Evolutionary conservation across 805 yeast genomes (phyloP).

Genomic region (Lipomyces yamadae): DNA sequence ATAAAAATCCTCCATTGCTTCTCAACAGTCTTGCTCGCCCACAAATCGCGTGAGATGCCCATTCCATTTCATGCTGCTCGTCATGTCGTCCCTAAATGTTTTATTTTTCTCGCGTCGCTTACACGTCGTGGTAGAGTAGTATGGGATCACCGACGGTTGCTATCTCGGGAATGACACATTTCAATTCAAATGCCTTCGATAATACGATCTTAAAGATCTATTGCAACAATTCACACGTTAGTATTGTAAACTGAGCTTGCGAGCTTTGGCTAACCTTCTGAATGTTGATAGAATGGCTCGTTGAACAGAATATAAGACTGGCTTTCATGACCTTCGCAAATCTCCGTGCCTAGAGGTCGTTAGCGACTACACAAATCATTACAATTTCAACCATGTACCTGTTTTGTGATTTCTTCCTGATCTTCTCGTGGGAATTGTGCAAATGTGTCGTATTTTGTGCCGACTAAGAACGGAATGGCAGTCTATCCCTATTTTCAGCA

Average conservation of each 20-base stretch:
- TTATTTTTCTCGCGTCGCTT: not conserved
- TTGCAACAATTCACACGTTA: not conserved
- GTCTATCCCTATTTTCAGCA: slow-evolving; percentile 46
- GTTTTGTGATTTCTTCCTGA: slow-evolving; percentile 80
- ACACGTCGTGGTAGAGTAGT: slow-evolving; percentile 58
- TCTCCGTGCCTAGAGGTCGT: slow-evolving; percentile 57
- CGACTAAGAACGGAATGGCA: slow-evolving; percentile 88
- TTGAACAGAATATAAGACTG: slow-evolving; percentile 81
- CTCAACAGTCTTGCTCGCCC: not conserved
- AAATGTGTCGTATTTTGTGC: slow-evolving; percentile 91
- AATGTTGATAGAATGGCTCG: slow-evolving; percentile 88
- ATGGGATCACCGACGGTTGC: slow-evolving; percentile 89
- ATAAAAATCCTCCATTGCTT: too few species aligned
- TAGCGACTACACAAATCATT: not conserved
- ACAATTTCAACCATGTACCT: slow-evolving; percentile 40
- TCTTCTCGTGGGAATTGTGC: slow-evolving; percentile 77
- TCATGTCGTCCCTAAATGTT: not conserved
- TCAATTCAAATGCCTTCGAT: slow-evolving; percentile 87
- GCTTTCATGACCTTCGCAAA: slow-evolving; percentile 91
- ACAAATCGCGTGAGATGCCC: not conserved
- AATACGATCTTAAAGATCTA: slow-evolving; percentile 83
- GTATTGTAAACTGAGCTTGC: not conserved
- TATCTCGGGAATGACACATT: slow-evolving; percentile 81
- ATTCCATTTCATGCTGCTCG: not conserved
- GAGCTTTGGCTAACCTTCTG: slow-evolving; percentile 56